Percentiles rank a stretch among this genome's conserved stretches.
Evolutionary conservation across 345 rosid genomes (phyloP).

Genomic region (Linum lewisii): DNA sequence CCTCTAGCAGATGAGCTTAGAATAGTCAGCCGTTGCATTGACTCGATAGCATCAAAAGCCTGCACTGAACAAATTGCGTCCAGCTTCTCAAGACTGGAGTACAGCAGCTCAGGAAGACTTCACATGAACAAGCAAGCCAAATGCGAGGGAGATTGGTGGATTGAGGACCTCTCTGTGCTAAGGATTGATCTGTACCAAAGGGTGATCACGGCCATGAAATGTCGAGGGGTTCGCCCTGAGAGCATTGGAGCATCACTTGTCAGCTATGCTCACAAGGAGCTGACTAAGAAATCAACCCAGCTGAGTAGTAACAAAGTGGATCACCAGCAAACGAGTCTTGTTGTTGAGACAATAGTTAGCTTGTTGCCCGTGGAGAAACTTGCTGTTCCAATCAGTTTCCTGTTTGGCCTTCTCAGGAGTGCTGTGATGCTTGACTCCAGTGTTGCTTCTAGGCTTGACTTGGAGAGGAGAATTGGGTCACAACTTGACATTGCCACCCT

Average conservation of each 20-base stretch:
- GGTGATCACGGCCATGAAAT: slow-evolving; percentile 85
- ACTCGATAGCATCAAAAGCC: slow-evolving; percentile 87
- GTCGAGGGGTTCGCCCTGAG: slow-evolving; percentile 92
- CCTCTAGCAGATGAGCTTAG: slow-evolving; percentile 91
- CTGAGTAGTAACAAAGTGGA: slow-evolving; percentile 36
- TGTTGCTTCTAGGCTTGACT: slow-evolving; percentile 67
- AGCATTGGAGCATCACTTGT: slow-evolving; percentile 84
- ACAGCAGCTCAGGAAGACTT: slow-evolving; percentile 96
- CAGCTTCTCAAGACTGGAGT: slow-evolving; percentile 88
- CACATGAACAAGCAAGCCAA: slow-evolving; percentile 85
- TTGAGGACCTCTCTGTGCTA: slow-evolving; percentile 79
- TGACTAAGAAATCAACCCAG: slow-evolving; percentile 62
- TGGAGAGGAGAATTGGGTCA: slow-evolving; percentile 86
- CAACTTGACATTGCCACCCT: slow-evolving; percentile 84
- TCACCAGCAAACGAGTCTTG: slow-evolving; percentile 42
- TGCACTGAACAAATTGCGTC: slow-evolving; percentile 91
- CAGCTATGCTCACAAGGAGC: slow-evolving; percentile 76
- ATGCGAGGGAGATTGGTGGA: slow-evolving; percentile 92
- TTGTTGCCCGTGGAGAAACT: slow-evolving; percentile 87
- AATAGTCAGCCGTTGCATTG: slow-evolving; percentile 70
- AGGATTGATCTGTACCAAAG: slow-evolving; percentile 72
- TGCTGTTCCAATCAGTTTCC: slow-evolving; percentile 72
- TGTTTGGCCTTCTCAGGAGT: slow-evolving; percentile 80
- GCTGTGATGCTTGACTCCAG: slow-evolving; percentile 81
- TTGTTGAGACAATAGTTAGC: slow-evolving; percentile 72